Percentiles rank a stretch among this genome's conserved stretches.
These are phyloP conservation scores for Dillenia suffruticosa DNA, from an alignment of 164 flowering plant genomes.

Conservation along the genomic window DNA sequence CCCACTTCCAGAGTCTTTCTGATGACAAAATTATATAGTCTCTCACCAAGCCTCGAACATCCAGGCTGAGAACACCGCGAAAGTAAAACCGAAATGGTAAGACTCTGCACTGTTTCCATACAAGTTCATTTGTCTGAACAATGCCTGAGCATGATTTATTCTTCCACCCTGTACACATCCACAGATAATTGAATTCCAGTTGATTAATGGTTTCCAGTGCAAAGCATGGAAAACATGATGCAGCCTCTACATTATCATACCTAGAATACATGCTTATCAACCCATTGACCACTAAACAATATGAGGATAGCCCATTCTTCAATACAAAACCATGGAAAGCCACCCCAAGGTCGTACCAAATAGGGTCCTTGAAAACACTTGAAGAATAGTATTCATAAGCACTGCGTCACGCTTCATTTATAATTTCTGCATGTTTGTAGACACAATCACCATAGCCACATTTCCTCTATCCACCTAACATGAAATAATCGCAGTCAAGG, in stretches of 20 bases:
- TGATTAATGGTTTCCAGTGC: constrained; percentile 28
- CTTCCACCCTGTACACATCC: constrained; percentile 33
- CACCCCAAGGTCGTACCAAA: constrained; percentile 11
- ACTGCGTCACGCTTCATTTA: constrained; percentile 37
- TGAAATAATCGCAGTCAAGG: constrained; percentile 33
- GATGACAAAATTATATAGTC: constrained; percentile 28
- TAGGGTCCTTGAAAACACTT: constrained; percentile 18
- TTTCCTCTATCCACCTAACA: constrained; percentile 37
- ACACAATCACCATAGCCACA: constrained; percentile 14
- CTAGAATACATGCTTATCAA: constrained; percentile 41
- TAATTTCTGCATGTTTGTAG: constrained; percentile 15
- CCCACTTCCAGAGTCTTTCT: constrained; percentile 31
- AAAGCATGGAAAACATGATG: constrained; percentile 24
- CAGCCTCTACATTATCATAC: constrained; percentile 25
- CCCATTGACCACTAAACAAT: constrained; percentile 34
- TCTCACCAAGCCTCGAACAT: constrained; percentile 30
- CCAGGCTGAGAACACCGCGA: constrained; percentile 37
- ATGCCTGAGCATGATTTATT: constrained; percentile 22
- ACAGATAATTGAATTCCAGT: constrained; percentile 45
- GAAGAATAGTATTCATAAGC: constrained; percentile 33
- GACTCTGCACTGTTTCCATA: constrained; percentile 29
- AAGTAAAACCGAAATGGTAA: constrained; percentile 30
- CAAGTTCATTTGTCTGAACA: constrained; percentile 33
- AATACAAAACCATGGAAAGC: constrained; percentile 29
- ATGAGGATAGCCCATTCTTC: constrained; percentile 24